phyloP scores from a whole-genome alignment of 202 grass and related monocot genomes.

The Cymbopogon flexuosus region DNA sequence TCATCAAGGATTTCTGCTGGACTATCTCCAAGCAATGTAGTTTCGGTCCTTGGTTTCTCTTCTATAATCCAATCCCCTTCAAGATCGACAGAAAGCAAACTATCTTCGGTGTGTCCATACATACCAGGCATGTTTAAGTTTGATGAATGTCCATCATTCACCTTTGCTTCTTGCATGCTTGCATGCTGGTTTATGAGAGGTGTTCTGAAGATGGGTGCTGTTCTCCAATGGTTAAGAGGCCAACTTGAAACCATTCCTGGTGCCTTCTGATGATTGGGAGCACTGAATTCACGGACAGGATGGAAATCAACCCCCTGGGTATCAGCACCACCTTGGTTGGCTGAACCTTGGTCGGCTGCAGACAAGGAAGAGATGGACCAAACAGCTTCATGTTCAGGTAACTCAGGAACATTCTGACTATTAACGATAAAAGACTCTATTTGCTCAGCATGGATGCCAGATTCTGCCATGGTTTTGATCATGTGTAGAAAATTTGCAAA shows the following conservation, averaged over 20 bases:
- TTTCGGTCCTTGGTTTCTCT: conserved; percentile 36
- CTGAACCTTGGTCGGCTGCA: not conserved
- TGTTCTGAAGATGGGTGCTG: conserved; percentile 47
- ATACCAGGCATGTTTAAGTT: conserved; percentile 15
- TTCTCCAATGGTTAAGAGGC: conserved; percentile 67
- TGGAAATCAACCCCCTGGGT: not conserved
- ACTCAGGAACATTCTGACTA: conserved; percentile 68
- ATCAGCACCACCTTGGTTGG: conserved; percentile 12
- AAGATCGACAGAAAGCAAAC: conserved; percentile 49
- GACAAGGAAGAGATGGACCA: conserved; percentile 61
- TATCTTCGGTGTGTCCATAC: conserved; percentile 22
- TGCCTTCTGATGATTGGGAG: conserved; percentile 36
- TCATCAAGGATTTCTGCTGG: not conserved
- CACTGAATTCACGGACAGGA: conserved; percentile 27
- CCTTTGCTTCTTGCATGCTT: conserved; percentile 17
- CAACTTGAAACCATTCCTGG: conserved; percentile 46
- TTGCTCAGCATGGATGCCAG: conserved; percentile 57
- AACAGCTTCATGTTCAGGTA: conserved; percentile 60
- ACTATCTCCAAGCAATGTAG: conserved; percentile 28
- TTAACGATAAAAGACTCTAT: conserved; percentile 73
- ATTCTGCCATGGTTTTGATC: conserved; percentile 70
- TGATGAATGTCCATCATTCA: conserved; percentile 10
- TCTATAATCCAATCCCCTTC: conserved; percentile 70
- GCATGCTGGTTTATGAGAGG: conserved; percentile 25
- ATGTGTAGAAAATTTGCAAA: conserved; percentile 92